phyloP scores from a whole-genome alignment of 2,329 filamentous ascomycete genomes.

The Fusarium duplospermum region DNA sequence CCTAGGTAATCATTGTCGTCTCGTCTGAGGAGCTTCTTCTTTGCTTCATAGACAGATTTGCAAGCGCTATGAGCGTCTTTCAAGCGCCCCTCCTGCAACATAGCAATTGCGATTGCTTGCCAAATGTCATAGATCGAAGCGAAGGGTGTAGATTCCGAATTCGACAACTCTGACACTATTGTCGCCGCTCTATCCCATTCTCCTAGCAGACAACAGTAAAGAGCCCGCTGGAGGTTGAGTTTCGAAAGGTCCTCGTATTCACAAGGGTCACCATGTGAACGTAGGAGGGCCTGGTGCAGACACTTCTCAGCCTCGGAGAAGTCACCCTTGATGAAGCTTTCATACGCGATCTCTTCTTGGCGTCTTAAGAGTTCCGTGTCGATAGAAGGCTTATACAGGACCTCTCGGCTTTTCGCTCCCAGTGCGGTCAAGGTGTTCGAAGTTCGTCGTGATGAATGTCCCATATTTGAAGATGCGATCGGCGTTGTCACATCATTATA shows the following conservation, averaged over 20 bases:
- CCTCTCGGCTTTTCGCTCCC: neutral
- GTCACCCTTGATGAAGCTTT: neutral
- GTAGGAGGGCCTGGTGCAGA: neutral
- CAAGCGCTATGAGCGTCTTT: neutral
- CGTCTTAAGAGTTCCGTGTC: neutral
- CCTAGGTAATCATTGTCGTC: neutral
- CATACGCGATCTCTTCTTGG: neutral
- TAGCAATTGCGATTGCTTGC: constrained; percentile 4
- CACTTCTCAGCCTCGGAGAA: constrained; percentile 6
- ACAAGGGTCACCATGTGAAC: neutral
- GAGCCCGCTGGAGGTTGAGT: neutral
- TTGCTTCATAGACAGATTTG: neutral
- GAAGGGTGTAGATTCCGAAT: neutral
- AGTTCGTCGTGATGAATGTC: neutral
- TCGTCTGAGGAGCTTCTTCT: constrained; percentile 1
- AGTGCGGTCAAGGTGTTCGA: neutral
- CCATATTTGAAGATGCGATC: neutral
- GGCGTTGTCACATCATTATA: neutral
- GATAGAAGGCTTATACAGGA: neutral
- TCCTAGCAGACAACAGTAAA: constrained; percentile 4
- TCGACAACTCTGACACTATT: neutral
- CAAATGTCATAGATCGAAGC: neutral
- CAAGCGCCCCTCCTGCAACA: neutral
- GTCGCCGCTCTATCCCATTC: constrained; percentile 2
- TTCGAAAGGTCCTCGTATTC: neutral